A percentile compares a stretch with the other conserved stretches of the same genome.
phyloP scores from a whole-genome alignment of 805 yeast genomes.

The Lipomyces starkeyi region DNA sequence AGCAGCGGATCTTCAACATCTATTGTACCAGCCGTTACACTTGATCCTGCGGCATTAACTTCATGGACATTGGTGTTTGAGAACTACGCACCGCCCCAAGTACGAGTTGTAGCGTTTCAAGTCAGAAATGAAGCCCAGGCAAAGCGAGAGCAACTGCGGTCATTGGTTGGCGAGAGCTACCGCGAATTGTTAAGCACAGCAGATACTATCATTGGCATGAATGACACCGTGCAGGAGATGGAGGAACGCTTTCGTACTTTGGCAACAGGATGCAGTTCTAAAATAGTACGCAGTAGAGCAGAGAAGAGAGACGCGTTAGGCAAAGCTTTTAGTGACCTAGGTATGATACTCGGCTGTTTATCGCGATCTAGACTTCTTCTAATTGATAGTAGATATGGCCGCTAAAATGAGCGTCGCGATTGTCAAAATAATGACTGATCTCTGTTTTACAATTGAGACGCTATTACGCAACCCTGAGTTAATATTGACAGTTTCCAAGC shows the following conservation, averaged over 20 bases:
- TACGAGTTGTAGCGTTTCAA: slow-evolving; percentile 33
- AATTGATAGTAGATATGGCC: slow-evolving; percentile 12
- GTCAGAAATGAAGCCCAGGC: slow-evolving; percentile 31
- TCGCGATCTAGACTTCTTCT: not conserved
- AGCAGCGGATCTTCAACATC: slow-evolving; percentile 9
- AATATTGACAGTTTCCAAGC: slow-evolving; percentile 19
- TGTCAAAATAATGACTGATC: slow-evolving; percentile 21
- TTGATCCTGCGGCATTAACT: slow-evolving; percentile 20
- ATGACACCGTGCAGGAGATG: slow-evolving; percentile 18
- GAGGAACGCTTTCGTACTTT: slow-evolving; percentile 25
- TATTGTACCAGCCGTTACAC: not conserved
- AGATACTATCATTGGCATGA: slow-evolving; percentile 34
- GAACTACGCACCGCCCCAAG: slow-evolving; percentile 32
- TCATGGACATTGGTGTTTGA: slow-evolving; percentile 35
- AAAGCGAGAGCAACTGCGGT: slow-evolving; percentile 32
- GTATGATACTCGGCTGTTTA: slow-evolving; percentile 1
- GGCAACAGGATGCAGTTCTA: slow-evolving; percentile 23
- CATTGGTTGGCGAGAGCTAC: slow-evolving; percentile 37
- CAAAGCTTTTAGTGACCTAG: slow-evolving; percentile 7
- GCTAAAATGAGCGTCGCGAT: slow-evolving; percentile 14
- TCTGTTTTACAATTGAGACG: slow-evolving; percentile 24
- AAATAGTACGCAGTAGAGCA: slow-evolving; percentile 15
- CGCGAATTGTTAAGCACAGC: slow-evolving; percentile 36
- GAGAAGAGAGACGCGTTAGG: slow-evolving; percentile 1
- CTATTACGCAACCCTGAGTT: slow-evolving; percentile 17